Base-by-base conservation (phyloP, 2,329 filamentous ascomycete genomes). In the Alternaria tenuissima region DNA sequence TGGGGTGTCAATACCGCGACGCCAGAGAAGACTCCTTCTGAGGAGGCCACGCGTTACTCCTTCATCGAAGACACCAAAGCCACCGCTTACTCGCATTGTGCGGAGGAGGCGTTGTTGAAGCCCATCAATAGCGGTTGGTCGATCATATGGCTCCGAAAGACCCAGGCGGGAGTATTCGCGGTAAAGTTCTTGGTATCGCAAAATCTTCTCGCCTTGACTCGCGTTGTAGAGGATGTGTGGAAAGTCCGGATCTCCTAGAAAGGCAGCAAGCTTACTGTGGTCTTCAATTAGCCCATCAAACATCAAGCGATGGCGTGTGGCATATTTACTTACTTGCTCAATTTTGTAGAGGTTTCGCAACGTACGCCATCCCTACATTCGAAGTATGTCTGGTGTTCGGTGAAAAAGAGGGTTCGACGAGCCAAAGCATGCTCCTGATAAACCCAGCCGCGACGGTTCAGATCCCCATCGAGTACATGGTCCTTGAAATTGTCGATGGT, bases 1-100 rank as follows among this genome's bases (percentile, higher is more conserved):
- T 11, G 12, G 1, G 2, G 38, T 55, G 7, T 57, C 59, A 5
- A 7, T 6, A 2, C 55, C 56, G 9, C 62, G 62, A 5, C 39
- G 28, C 62, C 59, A 64, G 0, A 64, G 36, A 5, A 64, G 53
- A 16, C 59, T 64, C 9, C 62, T n/a, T 5, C 59, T 22, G 12
- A 64, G 56, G 5, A 67, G 41, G 1, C 69, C 67, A 6, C 12
- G 39, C 4, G 14, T 39, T 0, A 60, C 59, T 6, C 28, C 20
- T 16, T 59, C 52, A 18, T 76, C 68, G 14, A 80, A 75, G 1
- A 79, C 39, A 0, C 79, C 78, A 32, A 67, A 78, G 0, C 67
- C 73, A 3, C 75, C 78, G 1, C 41, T 52, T 0, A 70, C 64
- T 0, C 59, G 34, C 8, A 79, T 62, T 0, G 64, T 63, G 0